Evolutionary conservation across 2,329 filamentous ascomycete genomes (phyloP), one percentile per base, ranked within the genome.

Genomic region (Phaeoacremonium minimum): DNA sequence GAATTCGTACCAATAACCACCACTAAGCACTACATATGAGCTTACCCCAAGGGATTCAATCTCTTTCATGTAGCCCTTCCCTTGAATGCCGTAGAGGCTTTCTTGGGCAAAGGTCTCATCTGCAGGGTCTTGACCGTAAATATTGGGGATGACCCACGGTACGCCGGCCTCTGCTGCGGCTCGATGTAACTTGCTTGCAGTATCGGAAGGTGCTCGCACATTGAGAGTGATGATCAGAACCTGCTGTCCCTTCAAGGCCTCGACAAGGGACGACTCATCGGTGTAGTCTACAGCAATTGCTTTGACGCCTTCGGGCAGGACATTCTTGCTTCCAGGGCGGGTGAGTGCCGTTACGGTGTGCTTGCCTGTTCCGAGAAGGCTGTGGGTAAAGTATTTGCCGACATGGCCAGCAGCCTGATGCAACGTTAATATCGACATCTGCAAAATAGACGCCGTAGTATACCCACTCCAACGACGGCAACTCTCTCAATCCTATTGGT

Each of bases 1-100:
- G 42, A 62, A 73, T 32, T 77, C 67, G 51, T 74, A 75, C 71
- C 71, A 76, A 42, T 71, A 71, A 2, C 66, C 62, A 46, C 61
- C 68, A 7, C 47, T 46, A 5, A 74, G 43, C 0, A 52, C 47
- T 31, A 73, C 50, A 32, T 43, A 48, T 13, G 15, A 30, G 6
- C 42, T 41, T 5, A 53, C 43, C 7, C 64, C 65, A 0, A 64
- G 52, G 1, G 39, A 37, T 42, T 67, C 56, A 30, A 73, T 60
- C 29, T 66, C 54, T 14, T 52, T 45, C 12, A 75, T 43, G n/a
- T n/a, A n/a, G n/a, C n/a, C n/a, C 0, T 63, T 50, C 2, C 37
- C 36, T 41, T 67, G 55, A 30, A 73, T 60, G 45, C 18, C 12
- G 26, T 17, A 18, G 11, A 18, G 7, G 8, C 9, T n/a, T 17